These are phyloP conservation scores for Rhynchospora tenuis DNA, from an alignment of 176 grass and related monocot species.

Conservation along the genomic window DNA sequence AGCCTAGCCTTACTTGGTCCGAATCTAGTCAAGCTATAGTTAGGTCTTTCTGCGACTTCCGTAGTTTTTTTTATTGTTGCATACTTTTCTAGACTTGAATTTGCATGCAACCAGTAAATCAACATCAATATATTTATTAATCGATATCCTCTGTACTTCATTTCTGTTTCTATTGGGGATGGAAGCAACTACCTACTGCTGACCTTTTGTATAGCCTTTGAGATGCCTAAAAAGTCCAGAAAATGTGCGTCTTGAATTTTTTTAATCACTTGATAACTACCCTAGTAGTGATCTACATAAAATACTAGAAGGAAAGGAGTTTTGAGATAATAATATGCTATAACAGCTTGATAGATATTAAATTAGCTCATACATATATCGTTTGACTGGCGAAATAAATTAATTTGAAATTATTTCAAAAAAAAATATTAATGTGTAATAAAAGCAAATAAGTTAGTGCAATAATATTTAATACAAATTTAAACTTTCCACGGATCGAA, in stretches of 20 bases:
- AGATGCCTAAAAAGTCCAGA: background rate
- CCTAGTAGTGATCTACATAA: background rate
- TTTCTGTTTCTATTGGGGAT: background rate
- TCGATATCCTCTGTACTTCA: background rate
- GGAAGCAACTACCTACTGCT: background rate
- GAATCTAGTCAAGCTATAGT: slow-evolving; percentile 5
- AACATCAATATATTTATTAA: background rate
- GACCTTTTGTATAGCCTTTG: background rate
- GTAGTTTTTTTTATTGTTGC: background rate
- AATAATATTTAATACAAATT: too few relatives aligned
- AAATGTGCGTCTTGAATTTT: background rate
- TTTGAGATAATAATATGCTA: too few relatives aligned
- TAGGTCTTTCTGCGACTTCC: background rate
- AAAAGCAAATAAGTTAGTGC: too few relatives aligned
- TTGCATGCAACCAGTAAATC: background rate
- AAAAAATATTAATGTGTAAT: too few relatives aligned
- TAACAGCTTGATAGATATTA: too few relatives aligned
- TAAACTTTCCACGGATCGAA: too few relatives aligned
- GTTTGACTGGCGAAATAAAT: too few relatives aligned
- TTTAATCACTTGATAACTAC: background rate
- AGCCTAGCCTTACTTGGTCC: background rate
- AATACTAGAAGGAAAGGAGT: too few relatives aligned
- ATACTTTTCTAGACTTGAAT: background rate
- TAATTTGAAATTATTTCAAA: too few relatives aligned
- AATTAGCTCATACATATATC: too few relatives aligned